Base-by-base conservation (phyloP, 768 basidiomycete species). In the Suillus clintonianus region DNA sequence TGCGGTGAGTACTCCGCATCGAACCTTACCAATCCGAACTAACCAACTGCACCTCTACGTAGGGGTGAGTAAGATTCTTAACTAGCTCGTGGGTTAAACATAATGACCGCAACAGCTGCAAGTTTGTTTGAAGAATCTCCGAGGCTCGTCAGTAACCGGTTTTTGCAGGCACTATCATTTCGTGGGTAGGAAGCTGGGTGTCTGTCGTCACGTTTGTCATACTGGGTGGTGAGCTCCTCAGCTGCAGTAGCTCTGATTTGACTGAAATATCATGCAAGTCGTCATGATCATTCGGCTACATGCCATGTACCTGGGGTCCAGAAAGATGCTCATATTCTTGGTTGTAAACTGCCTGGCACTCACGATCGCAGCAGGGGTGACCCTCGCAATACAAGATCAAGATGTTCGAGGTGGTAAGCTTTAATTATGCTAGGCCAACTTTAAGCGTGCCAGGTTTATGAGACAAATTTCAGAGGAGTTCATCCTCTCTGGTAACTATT, bases 171-270 rank as follows among this genome's bases (percentile, higher is more conserved):
- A n/a, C 4, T n/a, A 11, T 45, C n/a, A 9, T 45, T 11, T 1
- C 4, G n/a, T 1, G 1, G n/a, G 5, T 47, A 19, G 0, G 0
- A 0, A 24, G 0, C 22, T 47, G n/a, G 45, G 24, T 13, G 2
- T 13, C 45, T 10, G 22, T 14, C 6, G 6, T 47, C 5, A 13
- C 0, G 24, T 0, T 47, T 0, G 13, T 47, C 45, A 47, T 7
- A 24, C 22, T 47, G 45, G 22, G 13, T 6, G 22, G 45, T 24
- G 6, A 47, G 45, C 1, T 47, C 0, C 13, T 7, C 5, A 14
- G 7, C 13, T 47, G n/a, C 22, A 14, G 6, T 24, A 14, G 13
- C 5, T 3, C 13, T 24, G 22, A 24, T 13, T 47, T 24, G 2
- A 24, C 22, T 47, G 22, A 47, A 47, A 47, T 14, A 6, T 24